These are phyloP conservation scores for Phallus indusiatus DNA, from an alignment of 768 basidiomycete species.

Conservation along the genomic window DNA sequence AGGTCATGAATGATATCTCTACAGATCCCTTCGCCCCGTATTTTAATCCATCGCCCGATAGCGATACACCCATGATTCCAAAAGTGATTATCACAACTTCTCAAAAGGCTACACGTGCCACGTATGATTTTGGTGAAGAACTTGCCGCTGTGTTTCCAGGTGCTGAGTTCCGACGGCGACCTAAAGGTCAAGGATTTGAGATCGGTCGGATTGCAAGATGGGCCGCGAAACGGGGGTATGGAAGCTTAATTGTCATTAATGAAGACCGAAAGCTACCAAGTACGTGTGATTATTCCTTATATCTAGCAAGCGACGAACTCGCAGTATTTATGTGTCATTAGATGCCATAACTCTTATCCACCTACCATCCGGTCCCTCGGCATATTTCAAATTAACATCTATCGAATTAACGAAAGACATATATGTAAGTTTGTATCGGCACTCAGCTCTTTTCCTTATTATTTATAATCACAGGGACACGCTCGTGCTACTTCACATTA, in stretches of 20 bases:
- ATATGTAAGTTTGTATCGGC: slow-evolving; percentile 41
- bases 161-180: slow-evolving; percentile 77
- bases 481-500: slow-evolving; percentile 87
- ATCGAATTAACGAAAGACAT: slow-evolving; percentile 81
- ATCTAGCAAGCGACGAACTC: not conserved
- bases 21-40: slow-evolving; percentile 73
- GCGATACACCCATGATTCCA: slow-evolving; percentile 65
- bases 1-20: slow-evolving; percentile 57
- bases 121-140: slow-evolving; percentile 91
- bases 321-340: slow-evolving; percentile 20
- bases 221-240: slow-evolving; percentile 84
- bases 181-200: slow-evolving; percentile 86
- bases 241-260: slow-evolving; percentile 86
- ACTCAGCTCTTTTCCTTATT: not conserved
- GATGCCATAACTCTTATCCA: slow-evolving; percentile 90
- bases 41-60: slow-evolving; percentile 35
- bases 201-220: slow-evolving; percentile 86
- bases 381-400: slow-evolving; percentile 90
- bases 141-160: slow-evolving; percentile 84
- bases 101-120: slow-evolving; percentile 75
- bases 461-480: slow-evolving; percentile 53
- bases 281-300: slow-evolving; percentile 30
- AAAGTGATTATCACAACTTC: slow-evolving; percentile 90
- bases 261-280: slow-evolving; percentile 94
- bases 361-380: slow-evolving; percentile 87